phyloP scores from a whole-genome alignment of 2,329 filamentous ascomycete genomes.

The Remersonia thermophila region DNA sequence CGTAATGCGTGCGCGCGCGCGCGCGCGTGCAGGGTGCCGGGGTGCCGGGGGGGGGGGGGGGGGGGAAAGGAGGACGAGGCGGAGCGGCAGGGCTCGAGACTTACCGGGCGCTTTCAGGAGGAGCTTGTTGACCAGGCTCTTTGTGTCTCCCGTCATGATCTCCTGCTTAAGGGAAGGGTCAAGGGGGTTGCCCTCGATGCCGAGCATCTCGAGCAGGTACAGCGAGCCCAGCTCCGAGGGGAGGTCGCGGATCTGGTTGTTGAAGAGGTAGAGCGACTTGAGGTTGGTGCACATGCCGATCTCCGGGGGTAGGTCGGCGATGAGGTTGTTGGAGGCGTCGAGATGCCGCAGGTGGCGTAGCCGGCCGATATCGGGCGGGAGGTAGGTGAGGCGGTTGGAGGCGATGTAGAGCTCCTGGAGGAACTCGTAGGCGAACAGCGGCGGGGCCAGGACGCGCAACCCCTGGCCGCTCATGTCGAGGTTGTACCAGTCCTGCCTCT shows the following conservation, averaged over 20 bases:
- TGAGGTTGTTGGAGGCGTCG: conserved; percentile 79
- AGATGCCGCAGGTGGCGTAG: conserved; percentile 71
- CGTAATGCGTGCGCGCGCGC: too few relatives aligned
- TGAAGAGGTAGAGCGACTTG: conserved; percentile 74
- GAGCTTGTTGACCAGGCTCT: conserved; percentile 68
- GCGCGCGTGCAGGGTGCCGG: too few relatives aligned
- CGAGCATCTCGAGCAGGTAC: conserved; percentile 76
- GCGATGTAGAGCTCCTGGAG: conserved; percentile 86
- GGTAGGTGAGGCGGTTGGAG: conserved; percentile 72
- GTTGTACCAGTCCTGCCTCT: conserved; percentile 79
- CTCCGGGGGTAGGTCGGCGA: conserved; percentile 72
- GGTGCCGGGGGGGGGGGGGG: too few relatives aligned
- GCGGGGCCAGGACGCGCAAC: conserved; percentile 64
- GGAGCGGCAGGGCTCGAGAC: conserved; percentile 22
- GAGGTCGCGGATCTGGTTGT: conserved; percentile 73
- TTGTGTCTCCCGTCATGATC: conserved; percentile 78
- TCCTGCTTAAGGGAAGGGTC: conserved; percentile 65
- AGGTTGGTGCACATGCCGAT: conserved; percentile 95
- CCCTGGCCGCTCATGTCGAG: conserved; percentile 96
- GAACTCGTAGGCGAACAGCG: conserved; percentile 80
- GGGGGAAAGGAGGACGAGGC: too few relatives aligned
- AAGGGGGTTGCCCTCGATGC: conserved; percentile 84
- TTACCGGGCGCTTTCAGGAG: conserved; percentile 76
- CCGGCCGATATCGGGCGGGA: conserved; percentile 73
- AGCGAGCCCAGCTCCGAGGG: conserved; percentile 82